A percentile compares a stretch with the other conserved stretches of the same genome.
Evolutionary conservation across 2,329 filamentous ascomycete genomes (phyloP).

Genomic region (Phyllosticta ampelicida): DNA sequence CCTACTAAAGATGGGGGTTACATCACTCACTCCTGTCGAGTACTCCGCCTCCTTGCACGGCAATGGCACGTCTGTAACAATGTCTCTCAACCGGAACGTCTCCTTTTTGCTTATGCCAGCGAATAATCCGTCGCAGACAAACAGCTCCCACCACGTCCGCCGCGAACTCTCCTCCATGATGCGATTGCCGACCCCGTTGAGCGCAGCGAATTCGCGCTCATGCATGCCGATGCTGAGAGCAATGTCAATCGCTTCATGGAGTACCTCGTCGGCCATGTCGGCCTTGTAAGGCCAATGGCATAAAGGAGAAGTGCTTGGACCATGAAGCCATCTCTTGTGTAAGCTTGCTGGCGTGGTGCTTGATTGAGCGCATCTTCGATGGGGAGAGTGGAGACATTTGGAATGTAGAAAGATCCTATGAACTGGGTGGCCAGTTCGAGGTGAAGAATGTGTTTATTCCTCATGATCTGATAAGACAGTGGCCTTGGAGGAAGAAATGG

Average conservation of each 20-base stretch:
- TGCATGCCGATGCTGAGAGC: conserved; percentile 71
- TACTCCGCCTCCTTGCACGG: conserved; percentile 79
- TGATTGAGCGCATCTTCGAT: conserved; percentile 31
- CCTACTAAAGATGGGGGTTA: not conserved
- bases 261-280: conserved; percentile 54
- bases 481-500: conserved; percentile 44
- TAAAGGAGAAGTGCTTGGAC: conserved; percentile 71
- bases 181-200: conserved; percentile 52
- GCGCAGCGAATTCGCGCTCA: conserved; percentile 52
- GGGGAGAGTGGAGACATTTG: conserved; percentile 33
- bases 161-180: conserved; percentile 74
- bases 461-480: conserved; percentile 30
- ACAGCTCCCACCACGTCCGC: conserved; percentile 84
- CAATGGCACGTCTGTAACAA: conserved; percentile 57
- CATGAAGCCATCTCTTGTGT: conserved; percentile 38
- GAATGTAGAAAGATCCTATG: conserved; percentile 44
- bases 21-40: conserved; percentile 27
- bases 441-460: conserved; percentile 29
- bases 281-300: conserved; percentile 63
- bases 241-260: conserved; percentile 57
- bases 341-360: conserved; percentile 21
- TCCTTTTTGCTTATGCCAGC: conserved; percentile 67
- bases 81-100: conserved; percentile 57
- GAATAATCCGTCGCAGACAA: conserved; percentile 73
- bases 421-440: conserved; percentile 47